These are phyloP conservation scores for Xenosphaeropsis pyriputrescens DNA, from an alignment of 2,329 filamentous ascomycete genomes.

Conservation along the genomic window DNA sequence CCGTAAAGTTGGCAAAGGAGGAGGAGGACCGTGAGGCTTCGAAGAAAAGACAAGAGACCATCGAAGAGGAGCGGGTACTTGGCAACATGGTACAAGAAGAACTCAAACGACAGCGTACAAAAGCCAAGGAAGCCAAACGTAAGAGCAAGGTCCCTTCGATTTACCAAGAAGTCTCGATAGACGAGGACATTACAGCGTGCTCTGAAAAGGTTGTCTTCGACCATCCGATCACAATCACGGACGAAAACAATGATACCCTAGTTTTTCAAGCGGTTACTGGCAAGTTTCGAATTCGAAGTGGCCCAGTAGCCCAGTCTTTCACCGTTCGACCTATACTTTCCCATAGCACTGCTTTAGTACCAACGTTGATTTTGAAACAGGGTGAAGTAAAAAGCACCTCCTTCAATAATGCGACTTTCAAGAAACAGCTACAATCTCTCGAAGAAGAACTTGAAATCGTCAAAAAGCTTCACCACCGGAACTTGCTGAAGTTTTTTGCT, in stretches of 20 bases:
- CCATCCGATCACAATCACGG: slow-evolving; percentile 46
- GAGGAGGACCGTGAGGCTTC: slow-evolving; percentile 29
- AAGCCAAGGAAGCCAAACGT: slow-evolving; percentile 47
- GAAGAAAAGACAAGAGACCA: slow-evolving; percentile 35
- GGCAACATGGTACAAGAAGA: slow-evolving; percentile 61
- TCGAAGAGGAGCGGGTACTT: slow-evolving; percentile 57
- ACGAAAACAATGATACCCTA: slow-evolving; percentile 46
- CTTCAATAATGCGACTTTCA: slow-evolving; percentile 48
- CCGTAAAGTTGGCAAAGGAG: slow-evolving; percentile 40
- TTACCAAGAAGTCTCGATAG: slow-evolving; percentile 22
- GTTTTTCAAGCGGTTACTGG: slow-evolving; percentile 59
- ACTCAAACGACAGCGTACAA: slow-evolving; percentile 49
- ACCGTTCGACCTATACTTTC: slow-evolving; percentile 55
- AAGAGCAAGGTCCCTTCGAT: slow-evolving; percentile 31
- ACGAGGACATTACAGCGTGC: slow-evolving; percentile 18
- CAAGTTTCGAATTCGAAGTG: slow-evolving; percentile 49
- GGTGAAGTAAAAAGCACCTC: slow-evolving; percentile 40
- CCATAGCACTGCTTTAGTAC: slow-evolving; percentile 29
- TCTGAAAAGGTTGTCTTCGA: slow-evolving; percentile 44
- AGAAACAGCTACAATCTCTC: slow-evolving; percentile 61
- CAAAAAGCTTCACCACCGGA: slow-evolving; percentile 60
- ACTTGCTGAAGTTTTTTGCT: slow-evolving; percentile 66
- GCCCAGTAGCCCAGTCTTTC: slow-evolving; percentile 53
- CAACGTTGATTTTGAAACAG: slow-evolving; percentile 60
- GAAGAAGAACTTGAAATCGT: slow-evolving; percentile 65